phyloP scores from a whole-genome alignment of 2,329 filamentous ascomycete genomes.

The Volutella citrinella region DNA sequence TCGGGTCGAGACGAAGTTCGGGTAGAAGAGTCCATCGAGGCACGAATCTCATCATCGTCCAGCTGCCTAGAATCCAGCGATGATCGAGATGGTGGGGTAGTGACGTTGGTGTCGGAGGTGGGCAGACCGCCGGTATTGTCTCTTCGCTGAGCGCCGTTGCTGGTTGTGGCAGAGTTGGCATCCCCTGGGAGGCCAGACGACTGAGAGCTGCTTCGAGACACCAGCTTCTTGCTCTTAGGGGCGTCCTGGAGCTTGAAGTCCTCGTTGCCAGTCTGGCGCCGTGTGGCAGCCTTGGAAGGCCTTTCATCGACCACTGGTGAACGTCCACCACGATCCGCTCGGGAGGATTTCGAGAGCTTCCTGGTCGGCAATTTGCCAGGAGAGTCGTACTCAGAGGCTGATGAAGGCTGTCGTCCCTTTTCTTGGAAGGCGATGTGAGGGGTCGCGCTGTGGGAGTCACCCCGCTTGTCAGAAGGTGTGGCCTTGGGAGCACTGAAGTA shows the following conservation, averaged over 20 bases:
- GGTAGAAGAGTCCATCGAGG: constrained; percentile 40
- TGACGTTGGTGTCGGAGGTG: constrained; percentile 34
- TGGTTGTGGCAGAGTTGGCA: constrained; percentile 30
- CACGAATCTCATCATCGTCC: constrained; percentile 50
- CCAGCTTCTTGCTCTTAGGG: constrained; percentile 59
- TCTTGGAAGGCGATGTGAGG: constrained; percentile 94
- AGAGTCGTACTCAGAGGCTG: constrained; percentile 53
- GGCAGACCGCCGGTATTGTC: constrained; percentile 26
- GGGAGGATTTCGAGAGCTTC: constrained; percentile 42
- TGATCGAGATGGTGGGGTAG: constrained; percentile 41
- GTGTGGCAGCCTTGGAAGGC: constrained; percentile 31
- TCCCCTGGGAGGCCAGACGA: constrained; percentile 38
- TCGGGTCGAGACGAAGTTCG: constrained; percentile 38
- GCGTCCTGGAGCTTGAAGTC: constrained; percentile 80
- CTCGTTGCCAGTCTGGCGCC: constrained; percentile 41
- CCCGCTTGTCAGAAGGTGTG: constrained; percentile 42
- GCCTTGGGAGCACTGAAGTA: constrained; percentile 53
- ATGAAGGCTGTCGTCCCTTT: constrained; percentile 61
- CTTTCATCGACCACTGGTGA: constrained; percentile 38
- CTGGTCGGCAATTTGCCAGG: constrained; percentile 45
- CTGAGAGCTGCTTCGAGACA: constrained; percentile 43
- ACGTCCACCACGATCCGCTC: constrained; percentile 34
- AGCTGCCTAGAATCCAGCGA: constrained; percentile 58
- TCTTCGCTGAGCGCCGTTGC: constrained; percentile 29
- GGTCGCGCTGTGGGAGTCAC: constrained; percentile 56